A percentile compares a stretch with the other conserved stretches of the same genome.
phyloP scores from a whole-genome alignment of 495 filamentous ascomycete genomes.

The Lichina pygmaea region DNA sequence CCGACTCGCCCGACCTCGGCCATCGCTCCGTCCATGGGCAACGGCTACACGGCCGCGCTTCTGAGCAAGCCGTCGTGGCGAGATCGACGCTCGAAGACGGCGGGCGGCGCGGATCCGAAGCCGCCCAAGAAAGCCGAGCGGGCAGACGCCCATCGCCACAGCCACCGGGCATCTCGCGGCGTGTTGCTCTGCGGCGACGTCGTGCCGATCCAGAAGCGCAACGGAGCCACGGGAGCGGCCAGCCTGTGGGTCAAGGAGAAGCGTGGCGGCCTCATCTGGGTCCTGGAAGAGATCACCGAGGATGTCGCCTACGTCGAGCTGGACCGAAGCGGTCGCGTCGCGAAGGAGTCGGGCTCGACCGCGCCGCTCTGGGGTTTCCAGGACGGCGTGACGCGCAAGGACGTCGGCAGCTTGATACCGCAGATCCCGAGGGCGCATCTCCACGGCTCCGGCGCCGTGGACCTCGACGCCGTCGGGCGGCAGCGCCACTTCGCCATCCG shows the following conservation, averaged over 20 bases:
- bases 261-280: conserved; percentile 79
- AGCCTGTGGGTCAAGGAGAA: conserved; percentile 99
- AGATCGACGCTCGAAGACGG: conserved; percentile 35
- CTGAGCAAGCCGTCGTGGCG: conserved; percentile 72
- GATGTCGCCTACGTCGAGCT: conserved; percentile 52
- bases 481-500: conserved; percentile 59
- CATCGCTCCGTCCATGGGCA: conserved; percentile 26
- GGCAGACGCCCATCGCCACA: conserved; percentile 19
- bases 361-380: conserved; percentile 61
- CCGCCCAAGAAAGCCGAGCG: conserved; percentile 16
- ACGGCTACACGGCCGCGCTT: conserved; percentile 62
- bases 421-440: conserved; percentile 50
- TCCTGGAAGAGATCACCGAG: conserved; percentile 90
- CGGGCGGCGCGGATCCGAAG: conserved; percentile 39
- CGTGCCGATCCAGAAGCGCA: conserved; percentile 84
- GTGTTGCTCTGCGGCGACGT: conserved; percentile 91
- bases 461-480: conserved; percentile 39
- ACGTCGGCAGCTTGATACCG: conserved; percentile 52
- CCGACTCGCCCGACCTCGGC: conserved; percentile 11
- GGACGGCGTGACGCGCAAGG: conserved; percentile 32
- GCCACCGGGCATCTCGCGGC: conserved; percentile 48
- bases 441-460: conserved; percentile 34
- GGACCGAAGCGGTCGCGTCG: conserved; percentile 45
- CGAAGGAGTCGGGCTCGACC: conserved; percentile 35
- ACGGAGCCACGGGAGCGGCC: conserved; percentile 70